Percentiles rank a stretch among this genome's conserved stretches.
phyloP scores from a whole-genome alignment of 371 early-diverging fungal species.

The Conidiobolus incongruus region DNA sequence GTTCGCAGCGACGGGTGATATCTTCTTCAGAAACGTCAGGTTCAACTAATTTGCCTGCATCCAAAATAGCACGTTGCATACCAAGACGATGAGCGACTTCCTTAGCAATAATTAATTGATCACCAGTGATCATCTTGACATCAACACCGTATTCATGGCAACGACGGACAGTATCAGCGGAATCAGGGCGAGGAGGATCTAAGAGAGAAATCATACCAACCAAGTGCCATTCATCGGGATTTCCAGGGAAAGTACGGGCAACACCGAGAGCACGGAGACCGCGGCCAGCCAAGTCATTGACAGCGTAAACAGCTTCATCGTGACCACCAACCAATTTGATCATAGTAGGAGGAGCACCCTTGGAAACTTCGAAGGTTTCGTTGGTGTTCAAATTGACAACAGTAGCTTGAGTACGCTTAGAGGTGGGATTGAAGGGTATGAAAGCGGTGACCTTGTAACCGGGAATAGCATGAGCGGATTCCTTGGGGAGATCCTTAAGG shows the following conservation, averaged over 20 bases:
- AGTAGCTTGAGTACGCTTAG: constrained; percentile 77
- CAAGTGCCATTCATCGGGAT: no score
- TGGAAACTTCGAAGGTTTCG: constrained; percentile 54
- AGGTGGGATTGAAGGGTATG: constrained; percentile 76
- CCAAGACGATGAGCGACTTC: constrained; percentile 70
- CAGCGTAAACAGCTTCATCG: constrained; percentile 48
- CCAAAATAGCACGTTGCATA: no score
- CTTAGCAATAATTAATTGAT: constrained; percentile 71
- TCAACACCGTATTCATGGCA: no score
- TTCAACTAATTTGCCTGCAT: constrained; percentile 53
- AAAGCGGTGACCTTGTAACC: constrained; percentile 73
- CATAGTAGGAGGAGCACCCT: no score
- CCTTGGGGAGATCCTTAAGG: constrained; percentile 18
- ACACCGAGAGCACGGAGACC: constrained; percentile 73
- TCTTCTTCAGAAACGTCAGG: constrained; percentile 61
- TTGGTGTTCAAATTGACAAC: constrained; percentile 37
- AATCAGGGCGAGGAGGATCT: constrained; percentile 63
- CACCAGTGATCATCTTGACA: constrained; percentile 83
- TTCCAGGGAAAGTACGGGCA: no score
- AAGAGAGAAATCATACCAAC: constrained; percentile 67
- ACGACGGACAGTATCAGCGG: constrained; percentile 29
- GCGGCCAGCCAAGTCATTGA: constrained; percentile 59
- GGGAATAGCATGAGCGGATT: constrained; percentile 35
- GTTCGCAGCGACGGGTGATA: constrained; percentile 46
- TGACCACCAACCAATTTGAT: constrained; percentile 57